Evolutionary conservation across 2,329 filamentous ascomycete genomes (phyloP).

Genomic region (Phyllosticta ampelicida): DNA sequence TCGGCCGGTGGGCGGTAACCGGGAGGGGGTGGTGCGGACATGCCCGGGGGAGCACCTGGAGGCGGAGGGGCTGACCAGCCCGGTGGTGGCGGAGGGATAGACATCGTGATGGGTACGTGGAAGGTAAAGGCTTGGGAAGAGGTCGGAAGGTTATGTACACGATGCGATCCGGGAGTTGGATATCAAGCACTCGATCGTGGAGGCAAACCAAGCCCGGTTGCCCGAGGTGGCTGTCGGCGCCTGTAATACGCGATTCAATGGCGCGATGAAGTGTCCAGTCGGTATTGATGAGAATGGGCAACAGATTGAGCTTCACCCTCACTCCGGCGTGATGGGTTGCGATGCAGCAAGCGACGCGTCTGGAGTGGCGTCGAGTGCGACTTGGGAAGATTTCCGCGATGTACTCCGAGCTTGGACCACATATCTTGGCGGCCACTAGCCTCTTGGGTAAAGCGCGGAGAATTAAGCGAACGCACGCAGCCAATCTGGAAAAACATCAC

Average conservation of each 20-base stretch:
- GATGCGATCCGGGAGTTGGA: neutral
- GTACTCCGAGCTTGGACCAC: neutral
- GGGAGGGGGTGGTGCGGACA: conserved; percentile 62
- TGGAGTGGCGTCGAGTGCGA: conserved; percentile 5
- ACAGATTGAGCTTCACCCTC: conserved; percentile 3
- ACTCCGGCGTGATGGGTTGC: conserved; percentile 7
- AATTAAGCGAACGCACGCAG: conserved; percentile 2
- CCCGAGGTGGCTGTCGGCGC: conserved; percentile 9
- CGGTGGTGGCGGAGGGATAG: conserved; percentile 56
- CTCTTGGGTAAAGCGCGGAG: neutral
- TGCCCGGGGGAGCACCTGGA: conserved; percentile 40
- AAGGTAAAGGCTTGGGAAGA: neutral
- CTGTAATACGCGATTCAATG: neutral
- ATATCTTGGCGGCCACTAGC: neutral
- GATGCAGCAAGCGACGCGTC: conserved; percentile 1
- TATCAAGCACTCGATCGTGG: neutral
- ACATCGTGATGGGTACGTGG: conserved; percentile 21
- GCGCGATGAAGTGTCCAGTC: neutral
- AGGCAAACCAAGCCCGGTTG: conserved; percentile 10
- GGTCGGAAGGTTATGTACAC: neutral
- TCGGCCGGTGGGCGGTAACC: conserved; percentile 73
- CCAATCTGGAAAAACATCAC: conserved; percentile 2
- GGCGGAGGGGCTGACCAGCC: conserved; percentile 46
- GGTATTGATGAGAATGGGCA: neutral
- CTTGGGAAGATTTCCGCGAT: neutral